phyloP scores from a whole-genome alignment of 805 yeast genomes.

The Candida maltosa region DNA sequence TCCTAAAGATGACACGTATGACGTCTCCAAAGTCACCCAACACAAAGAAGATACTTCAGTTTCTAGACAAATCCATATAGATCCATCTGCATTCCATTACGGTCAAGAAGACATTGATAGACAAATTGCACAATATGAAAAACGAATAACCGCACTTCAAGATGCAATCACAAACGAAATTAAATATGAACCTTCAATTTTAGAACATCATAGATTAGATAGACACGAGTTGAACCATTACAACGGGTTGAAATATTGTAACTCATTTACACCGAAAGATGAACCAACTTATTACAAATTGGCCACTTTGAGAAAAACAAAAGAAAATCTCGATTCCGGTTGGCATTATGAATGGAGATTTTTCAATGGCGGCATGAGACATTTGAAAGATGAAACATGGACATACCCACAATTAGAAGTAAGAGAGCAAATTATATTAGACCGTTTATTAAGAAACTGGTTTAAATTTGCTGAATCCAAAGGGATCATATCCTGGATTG shows the following conservation, averaged over 20 bases:
- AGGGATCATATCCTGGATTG: constrained; percentile 21
- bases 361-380: constrained; percentile 52
- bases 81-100: constrained; percentile 22
- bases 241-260: constrained; percentile 18
- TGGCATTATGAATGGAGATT: constrained; percentile 59
- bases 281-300: constrained; percentile 37
- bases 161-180: constrained; percentile 11
- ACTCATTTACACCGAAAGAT: constrained; percentile 11
- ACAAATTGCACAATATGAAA: constrained; percentile 22
- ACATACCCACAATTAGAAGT: constrained; percentile 19
- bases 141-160: constrained; percentile 8
- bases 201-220: constrained; percentile 9
- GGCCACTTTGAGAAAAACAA: constrained; percentile 22
- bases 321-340: constrained; percentile 38
- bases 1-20: constrained; percentile 19
- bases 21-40: constrained; percentile 20
- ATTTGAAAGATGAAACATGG: constrained; percentile 31
- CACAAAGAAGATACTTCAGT: constrained; percentile 16
- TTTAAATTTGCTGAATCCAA: constrained; percentile 20
- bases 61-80: constrained; percentile 21
- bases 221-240: constrained; percentile 20
- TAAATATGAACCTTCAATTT: constrained; percentile 9
- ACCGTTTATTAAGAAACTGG: constrained; percentile 20
- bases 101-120: constrained; percentile 19
- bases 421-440: constrained; percentile 19